Percentiles rank a stretch among this genome's conserved stretches.
Conservation (phyloP, 2,329 filamentous ascomycete genomes). For the Diaporthe ilicicola region DNA sequence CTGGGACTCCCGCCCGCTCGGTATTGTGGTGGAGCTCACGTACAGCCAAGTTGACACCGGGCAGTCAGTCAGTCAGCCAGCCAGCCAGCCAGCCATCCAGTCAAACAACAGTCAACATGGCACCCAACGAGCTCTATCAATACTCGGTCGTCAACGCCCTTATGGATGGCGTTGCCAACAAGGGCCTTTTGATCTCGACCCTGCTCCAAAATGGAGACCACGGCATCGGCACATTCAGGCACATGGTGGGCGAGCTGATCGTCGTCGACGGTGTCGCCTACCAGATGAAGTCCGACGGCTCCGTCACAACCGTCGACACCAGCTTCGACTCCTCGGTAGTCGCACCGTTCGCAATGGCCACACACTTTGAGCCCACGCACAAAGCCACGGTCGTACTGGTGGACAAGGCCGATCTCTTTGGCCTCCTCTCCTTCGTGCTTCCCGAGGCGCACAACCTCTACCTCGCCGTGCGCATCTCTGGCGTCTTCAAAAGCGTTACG, state of each 20-base stretch:
- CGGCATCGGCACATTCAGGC: constrained; percentile 46
- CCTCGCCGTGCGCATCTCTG: constrained; percentile 42
- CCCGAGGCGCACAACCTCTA: constrained; percentile 42
- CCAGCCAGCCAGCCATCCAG: no score
- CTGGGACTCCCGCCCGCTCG: not conserved
- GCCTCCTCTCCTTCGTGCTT: constrained; percentile 37
- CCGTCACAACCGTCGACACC: constrained; percentile 38
- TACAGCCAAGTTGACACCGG: not conserved
- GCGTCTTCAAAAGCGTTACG: constrained; percentile 40
- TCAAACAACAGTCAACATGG: constrained; percentile 37
- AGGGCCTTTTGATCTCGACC: constrained; percentile 41
- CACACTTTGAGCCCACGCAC: constrained; percentile 41
- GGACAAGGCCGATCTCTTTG: constrained; percentile 41
- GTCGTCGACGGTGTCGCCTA: constrained; percentile 43
- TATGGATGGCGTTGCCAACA: constrained; percentile 46
- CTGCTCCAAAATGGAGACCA: constrained; percentile 45
- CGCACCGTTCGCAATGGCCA: constrained; percentile 46
- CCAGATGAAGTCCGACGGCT: constrained; percentile 47
- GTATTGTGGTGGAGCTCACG: not conserved
- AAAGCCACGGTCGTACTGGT: constrained; percentile 34
- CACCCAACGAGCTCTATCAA: constrained; percentile 45
- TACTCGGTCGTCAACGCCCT: constrained; percentile 46
- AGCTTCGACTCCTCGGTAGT: constrained; percentile 36
- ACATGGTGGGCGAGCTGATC: constrained; percentile 48
- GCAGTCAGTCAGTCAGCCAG: not conserved